These are phyloP conservation scores for Leptoxyphium fumago DNA, from an alignment of 2,329 filamentous ascomycete genomes.

Conservation along the genomic window DNA sequence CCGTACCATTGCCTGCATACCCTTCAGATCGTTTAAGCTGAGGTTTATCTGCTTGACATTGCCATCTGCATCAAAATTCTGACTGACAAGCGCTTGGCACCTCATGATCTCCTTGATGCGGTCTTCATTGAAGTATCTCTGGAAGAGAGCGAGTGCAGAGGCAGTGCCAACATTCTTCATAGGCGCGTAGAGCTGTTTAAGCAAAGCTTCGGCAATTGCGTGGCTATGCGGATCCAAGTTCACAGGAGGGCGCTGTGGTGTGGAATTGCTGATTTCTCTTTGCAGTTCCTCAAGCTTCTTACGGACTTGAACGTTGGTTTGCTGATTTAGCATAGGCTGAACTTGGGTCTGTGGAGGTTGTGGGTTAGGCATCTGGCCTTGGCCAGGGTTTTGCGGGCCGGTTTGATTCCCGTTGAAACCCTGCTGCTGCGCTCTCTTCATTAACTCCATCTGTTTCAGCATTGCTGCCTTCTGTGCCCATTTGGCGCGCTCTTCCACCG, in stretches of 20 bases:
- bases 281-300: neutral
- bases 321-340: neutral
- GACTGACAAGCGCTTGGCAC: conserved; percentile 12
- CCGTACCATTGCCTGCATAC: conserved; percentile 10
- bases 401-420: neutral
- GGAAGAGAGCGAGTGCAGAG: conserved; percentile 8
- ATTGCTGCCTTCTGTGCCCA: conserved; percentile 4
- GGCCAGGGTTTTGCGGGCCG: neutral
- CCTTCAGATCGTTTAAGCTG: conserved; percentile 10
- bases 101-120: conserved; percentile 13
- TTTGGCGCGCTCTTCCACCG: conserved; percentile 7
- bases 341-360: neutral
- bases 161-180: conserved; percentile 12
- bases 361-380: neutral
- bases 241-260: conserved; percentile 14
- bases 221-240: conserved; percentile 8
- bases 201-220: conserved; percentile 8
- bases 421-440: conserved; percentile 1
- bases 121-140: conserved; percentile 9
- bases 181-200: conserved; percentile 13
- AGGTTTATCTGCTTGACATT: conserved; percentile 17
- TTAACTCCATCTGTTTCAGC: conserved; percentile 8
- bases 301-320: neutral
- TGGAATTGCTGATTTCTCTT: neutral
- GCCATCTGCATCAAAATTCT: conserved; percentile 13